Evolutionary conservation across 352 stramenopile species (phyloP).

Genomic region (Pythium sukuiense): DNA sequence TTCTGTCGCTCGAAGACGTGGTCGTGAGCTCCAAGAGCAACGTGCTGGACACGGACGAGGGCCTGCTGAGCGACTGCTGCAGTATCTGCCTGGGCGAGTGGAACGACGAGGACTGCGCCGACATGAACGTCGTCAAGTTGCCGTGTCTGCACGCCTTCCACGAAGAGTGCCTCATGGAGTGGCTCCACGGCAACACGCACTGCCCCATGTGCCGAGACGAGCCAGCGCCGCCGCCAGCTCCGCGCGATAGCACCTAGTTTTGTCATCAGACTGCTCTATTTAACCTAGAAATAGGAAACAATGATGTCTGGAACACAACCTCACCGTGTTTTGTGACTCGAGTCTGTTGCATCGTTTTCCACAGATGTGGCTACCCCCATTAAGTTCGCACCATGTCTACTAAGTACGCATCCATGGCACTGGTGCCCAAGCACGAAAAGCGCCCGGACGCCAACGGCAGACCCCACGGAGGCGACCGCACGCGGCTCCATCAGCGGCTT

Average conservation of each 20-base stretch:
- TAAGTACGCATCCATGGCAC: conserved; percentile 7
- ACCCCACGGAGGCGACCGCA: not conserved
- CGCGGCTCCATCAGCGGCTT: not conserved
- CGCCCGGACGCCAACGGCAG: not conserved
- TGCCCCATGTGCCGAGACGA: conserved; percentile 88
- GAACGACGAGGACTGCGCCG: conserved; percentile 76
- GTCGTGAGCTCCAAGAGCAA: conserved; percentile 75
- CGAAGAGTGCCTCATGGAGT: conserved; percentile 86
- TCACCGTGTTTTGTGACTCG: conserved; percentile 14
- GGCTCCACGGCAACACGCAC: conserved; percentile 77
- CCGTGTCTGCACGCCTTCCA: conserved; percentile 85
- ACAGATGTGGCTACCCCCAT: conserved; percentile 4
- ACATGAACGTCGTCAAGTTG: conserved; percentile 84
- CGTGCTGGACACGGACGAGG: conserved; percentile 44
- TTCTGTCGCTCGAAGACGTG: conserved; percentile 82
- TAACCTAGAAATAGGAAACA: conserved; percentile 4
- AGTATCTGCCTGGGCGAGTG: conserved; percentile 85
- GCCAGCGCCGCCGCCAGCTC: conserved; percentile 29
- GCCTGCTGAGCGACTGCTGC: conserved; percentile 67
- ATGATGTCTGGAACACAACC: not conserved
- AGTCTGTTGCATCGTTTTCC: not conserved
- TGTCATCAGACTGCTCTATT: conserved; percentile 18
- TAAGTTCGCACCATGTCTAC: conserved; percentile 28
- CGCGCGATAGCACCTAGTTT: conserved; percentile 27
- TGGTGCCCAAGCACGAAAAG: conserved; percentile 10